Conservation (phyloP, 106 monocot genomes). For the Apostasia ramifera region DNA sequence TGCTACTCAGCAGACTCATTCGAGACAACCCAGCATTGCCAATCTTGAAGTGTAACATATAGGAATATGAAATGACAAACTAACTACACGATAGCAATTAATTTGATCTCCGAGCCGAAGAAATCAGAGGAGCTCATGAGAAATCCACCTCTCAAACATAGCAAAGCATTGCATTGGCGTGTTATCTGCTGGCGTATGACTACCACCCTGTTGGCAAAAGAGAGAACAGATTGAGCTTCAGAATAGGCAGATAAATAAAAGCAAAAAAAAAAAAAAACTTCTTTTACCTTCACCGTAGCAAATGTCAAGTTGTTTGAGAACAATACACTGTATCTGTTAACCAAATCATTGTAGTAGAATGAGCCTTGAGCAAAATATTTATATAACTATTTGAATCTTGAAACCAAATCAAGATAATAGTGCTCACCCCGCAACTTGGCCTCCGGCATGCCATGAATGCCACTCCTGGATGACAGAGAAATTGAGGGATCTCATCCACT, state of each 20-base stretch:
- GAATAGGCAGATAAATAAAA: background rate
- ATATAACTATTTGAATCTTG: background rate
- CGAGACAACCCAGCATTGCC: too few relatives aligned
- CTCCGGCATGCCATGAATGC: conserved; percentile 25
- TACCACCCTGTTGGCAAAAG: conserved; percentile 36
- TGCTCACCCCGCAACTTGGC: conserved; percentile 39
- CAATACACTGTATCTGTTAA: conserved; percentile 33
- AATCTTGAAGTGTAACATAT: too few relatives aligned
- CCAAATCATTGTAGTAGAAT: background rate
- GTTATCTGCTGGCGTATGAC: conserved; percentile 48
- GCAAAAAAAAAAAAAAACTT: background rate
- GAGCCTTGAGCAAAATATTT: background rate
- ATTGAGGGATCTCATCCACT: conserved; percentile 13
- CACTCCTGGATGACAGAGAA: conserved; percentile 14
- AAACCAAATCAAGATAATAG: background rate
- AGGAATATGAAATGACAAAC: too few relatives aligned
- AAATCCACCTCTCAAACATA: conserved; percentile 54
- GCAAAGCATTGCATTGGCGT: conserved; percentile 33
- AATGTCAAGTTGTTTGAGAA: conserved; percentile 64
- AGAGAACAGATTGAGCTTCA: too few relatives aligned
- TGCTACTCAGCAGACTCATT: too few relatives aligned
- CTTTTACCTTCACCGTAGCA: conserved; percentile 53
- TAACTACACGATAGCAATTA: too few relatives aligned
- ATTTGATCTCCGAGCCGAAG: too few relatives aligned
- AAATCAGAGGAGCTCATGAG: conserved; percentile 27